A percentile compares a stretch with the other conserved stretches of the same genome.
Conservation (phyloP, 164 flowering plant genomes). For the Brasenia schreberi region DNA sequence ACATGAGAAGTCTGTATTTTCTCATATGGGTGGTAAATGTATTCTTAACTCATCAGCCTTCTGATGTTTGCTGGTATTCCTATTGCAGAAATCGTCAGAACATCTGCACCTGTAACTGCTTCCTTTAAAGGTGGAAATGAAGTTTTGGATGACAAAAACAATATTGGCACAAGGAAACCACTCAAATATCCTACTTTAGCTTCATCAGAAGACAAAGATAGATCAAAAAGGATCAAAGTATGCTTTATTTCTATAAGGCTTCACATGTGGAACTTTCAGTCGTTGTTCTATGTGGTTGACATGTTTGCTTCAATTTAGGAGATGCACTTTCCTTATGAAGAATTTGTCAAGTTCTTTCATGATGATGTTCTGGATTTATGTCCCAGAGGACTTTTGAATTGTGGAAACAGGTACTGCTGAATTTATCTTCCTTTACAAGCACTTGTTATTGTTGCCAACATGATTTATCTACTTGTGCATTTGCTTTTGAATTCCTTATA, state of each 20-base stretch:
- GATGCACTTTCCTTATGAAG: slow-evolving; percentile 82
- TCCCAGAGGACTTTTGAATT: slow-evolving; percentile 80
- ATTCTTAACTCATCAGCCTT: slow-evolving; percentile 1
- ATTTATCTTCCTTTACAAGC: no score
- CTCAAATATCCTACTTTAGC: slow-evolving; percentile 24
- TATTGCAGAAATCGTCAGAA: slow-evolving; percentile 24
- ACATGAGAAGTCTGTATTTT: no score
- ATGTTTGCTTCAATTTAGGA: slow-evolving; percentile 13
- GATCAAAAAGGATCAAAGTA: slow-evolving; percentile 42
- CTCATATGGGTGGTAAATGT: no score
- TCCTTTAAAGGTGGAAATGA: slow-evolving; percentile 23
- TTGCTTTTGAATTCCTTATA: no score
- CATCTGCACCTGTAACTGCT: slow-evolving; percentile 7
- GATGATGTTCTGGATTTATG: slow-evolving; percentile 36
- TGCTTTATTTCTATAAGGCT: neutral
- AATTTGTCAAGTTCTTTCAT: slow-evolving; percentile 51
- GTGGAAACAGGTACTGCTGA: slow-evolving; percentile 67
- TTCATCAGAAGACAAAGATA: slow-evolving; percentile 11
- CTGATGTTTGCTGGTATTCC: neutral
- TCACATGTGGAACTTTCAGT: neutral
- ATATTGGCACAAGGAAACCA: slow-evolving; percentile 41
- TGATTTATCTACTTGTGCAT: no score
- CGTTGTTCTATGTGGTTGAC: neutral
- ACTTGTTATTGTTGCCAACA: no score
- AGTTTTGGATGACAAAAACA: slow-evolving; percentile 14